Percentiles rank a stretch among this genome's conserved stretches.
Conservation (phyloP, 2,329 filamentous ascomycete genomes). For the Diplodia mutila region DNA sequence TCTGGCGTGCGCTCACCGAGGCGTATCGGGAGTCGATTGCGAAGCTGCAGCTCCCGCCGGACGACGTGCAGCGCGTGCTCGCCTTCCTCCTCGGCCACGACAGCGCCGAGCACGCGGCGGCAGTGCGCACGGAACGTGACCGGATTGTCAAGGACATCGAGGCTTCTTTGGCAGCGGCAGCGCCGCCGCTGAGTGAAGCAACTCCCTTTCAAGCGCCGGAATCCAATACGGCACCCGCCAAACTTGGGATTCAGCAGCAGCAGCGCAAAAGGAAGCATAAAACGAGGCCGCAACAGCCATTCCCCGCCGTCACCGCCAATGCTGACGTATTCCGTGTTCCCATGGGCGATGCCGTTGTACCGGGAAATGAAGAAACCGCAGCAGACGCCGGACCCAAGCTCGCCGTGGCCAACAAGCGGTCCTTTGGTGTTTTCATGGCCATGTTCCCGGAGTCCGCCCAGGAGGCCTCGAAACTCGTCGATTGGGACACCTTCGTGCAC, state of each 20-base stretch:
- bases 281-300: constrained; percentile 19
- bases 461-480: constrained; percentile 25
- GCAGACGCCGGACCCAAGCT: neutral
- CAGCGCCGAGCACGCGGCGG: constrained; percentile 12
- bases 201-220: no score
- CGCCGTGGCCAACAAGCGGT: constrained; percentile 20
- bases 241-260: neutral
- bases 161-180: neutral
- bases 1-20: constrained; percentile 19
- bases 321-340: neutral
- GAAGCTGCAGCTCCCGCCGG: neutral
- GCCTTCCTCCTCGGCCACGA: constrained; percentile 15
- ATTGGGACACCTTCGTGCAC: constrained; percentile 30
- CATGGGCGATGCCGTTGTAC: no score
- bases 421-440: constrained; percentile 14
- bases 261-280: constrained; percentile 24
- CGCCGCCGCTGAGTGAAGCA: no score
- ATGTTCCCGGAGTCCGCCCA: constrained; percentile 30
- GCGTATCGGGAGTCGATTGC: neutral
- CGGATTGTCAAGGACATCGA: constrained; percentile 20
- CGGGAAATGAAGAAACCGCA: no score
- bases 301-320: neutral
- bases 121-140: constrained; percentile 21
- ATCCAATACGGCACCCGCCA: no score
- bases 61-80: constrained; percentile 15